A percentile compares a stretch with the other conserved stretches of the same genome.
Conservation (phyloP, 805 yeast species). For the Ogataea paraovalis region DNA sequence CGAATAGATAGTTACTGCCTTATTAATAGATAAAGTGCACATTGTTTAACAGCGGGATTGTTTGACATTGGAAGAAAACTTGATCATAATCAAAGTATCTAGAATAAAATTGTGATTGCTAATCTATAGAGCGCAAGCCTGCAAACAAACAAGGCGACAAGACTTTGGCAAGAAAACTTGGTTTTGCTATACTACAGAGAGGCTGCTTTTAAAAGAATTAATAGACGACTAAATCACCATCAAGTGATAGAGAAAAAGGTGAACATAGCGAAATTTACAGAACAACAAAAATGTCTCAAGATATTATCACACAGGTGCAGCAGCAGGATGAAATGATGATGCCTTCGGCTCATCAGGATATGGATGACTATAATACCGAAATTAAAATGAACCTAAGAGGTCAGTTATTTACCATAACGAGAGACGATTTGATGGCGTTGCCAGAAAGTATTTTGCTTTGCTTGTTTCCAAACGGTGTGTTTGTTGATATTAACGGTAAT, state of each 20-base stretch:
- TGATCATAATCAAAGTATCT: not conserved
- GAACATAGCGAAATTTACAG: no score
- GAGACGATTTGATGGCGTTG: constrained; percentile 85
- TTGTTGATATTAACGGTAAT: constrained; percentile 70
- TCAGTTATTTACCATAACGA: constrained; percentile 63
- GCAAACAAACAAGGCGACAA: not conserved
- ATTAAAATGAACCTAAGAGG: constrained; percentile 81
- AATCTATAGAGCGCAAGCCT: not conserved
- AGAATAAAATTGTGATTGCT: constrained; percentile 1
- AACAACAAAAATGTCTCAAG: constrained; percentile 23
- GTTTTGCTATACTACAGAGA: no score
- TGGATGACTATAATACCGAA: constrained; percentile 56
- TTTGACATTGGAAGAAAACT: not conserved
- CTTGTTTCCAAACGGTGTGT: constrained; percentile 86
- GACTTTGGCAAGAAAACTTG: not conserved
- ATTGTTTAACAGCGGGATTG: not conserved
- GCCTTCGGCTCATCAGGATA: constrained; percentile 17
- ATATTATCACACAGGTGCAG: constrained; percentile 72
- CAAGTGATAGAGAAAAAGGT: no score
- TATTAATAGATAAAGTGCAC: no score
- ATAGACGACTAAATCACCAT: no score
- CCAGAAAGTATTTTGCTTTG: constrained; percentile 89
- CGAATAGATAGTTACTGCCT: no score
- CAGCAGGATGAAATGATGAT: constrained; percentile 19
- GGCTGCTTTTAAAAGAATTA: no score